phyloP scores from a whole-genome alignment of 2,329 filamentous ascomycete genomes.

The Zelopaecilomyces penicillatus region DNA sequence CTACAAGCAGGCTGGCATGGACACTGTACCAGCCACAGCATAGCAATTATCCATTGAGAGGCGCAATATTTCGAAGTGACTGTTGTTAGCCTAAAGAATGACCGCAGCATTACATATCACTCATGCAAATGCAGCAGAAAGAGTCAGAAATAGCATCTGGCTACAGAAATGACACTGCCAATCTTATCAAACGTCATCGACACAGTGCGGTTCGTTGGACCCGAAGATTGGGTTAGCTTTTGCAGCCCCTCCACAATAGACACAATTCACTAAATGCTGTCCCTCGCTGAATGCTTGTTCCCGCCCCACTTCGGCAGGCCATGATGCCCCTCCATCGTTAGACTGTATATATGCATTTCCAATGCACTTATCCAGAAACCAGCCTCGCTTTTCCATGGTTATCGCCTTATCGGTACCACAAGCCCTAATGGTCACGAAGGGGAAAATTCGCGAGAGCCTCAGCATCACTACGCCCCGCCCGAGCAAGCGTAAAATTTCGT shows the following conservation, averaged over 20 bases:
- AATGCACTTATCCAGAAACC: constrained; percentile 18
- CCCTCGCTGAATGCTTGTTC: constrained; percentile 9
- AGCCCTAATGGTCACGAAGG: constrained; percentile 31
- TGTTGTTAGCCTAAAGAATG: too few species aligned
- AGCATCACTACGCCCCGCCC: constrained; percentile 16
- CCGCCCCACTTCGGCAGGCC: constrained; percentile 19
- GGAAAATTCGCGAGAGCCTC: constrained; percentile 21
- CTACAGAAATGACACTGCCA: too few species aligned
- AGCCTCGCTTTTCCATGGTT: constrained; percentile 19
- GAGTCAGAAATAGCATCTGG: too few species aligned
- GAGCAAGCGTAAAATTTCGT: constrained; percentile 27
- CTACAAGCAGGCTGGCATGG: too few species aligned
- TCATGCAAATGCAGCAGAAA: too few species aligned
- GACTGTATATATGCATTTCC: constrained; percentile 18
- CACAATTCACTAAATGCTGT: too few species aligned
- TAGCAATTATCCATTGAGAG: background rate
- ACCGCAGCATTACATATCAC: too few species aligned
- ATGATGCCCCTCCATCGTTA: constrained; percentile 12
- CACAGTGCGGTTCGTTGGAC: too few species aligned
- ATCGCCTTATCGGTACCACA: constrained; percentile 25
- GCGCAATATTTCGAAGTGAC: background rate
- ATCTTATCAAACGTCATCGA: too few species aligned
- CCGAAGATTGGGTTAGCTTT: too few species aligned
- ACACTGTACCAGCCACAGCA: background rate
- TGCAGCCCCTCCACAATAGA: too few species aligned